Evolutionary conservation across 2,329 filamentous ascomycete species (phyloP).

Genomic region (Tympanopsis confertula): DNA sequence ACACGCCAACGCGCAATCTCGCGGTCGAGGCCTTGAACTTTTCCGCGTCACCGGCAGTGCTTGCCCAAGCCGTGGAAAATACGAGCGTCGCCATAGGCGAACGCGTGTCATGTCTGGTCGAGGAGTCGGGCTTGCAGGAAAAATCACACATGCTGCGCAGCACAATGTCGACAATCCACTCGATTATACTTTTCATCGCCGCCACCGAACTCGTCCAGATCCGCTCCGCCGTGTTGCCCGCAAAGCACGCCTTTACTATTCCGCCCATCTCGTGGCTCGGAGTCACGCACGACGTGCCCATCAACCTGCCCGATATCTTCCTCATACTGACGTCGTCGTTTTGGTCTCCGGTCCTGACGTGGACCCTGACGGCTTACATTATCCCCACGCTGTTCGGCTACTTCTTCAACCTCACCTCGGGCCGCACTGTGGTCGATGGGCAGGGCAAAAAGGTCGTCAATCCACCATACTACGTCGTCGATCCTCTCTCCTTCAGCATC

Average conservation of each 20-base stretch:
- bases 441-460: conserved; percentile 26
- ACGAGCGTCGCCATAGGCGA: conserved; percentile 55
- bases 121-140: conserved; percentile 55
- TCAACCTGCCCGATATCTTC: conserved; percentile 73
- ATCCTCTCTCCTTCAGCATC: conserved; percentile 84
- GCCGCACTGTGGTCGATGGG: conserved; percentile 22
- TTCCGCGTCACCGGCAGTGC: conserved; percentile 68
- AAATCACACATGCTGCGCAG: conserved; percentile 56
- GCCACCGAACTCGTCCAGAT: conserved; percentile 62
- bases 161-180: conserved; percentile 58
- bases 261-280: conserved; percentile 46
- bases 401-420: conserved; percentile 75
- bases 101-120: conserved; percentile 52
- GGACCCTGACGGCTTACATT: conserved; percentile 61
- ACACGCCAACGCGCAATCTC: conserved; percentile 17
- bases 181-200: conserved; percentile 58
- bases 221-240: conserved; percentile 58
- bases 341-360: conserved; percentile 72
- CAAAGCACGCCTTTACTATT: conserved; percentile 62
- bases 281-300: conserved; percentile 38
- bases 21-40: conserved; percentile 53
- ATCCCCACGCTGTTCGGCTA: conserved; percentile 66
- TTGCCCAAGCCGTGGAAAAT: conserved; percentile 66
- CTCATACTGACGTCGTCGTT: conserved; percentile 64
- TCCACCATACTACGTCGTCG: conserved; percentile 48